A percentile compares a stretch with the other conserved stretches of the same genome.
These are phyloP conservation scores for Leccinum subrobustum DNA, from an alignment of 1,284 basidiomycete species.

Conservation along the genomic window DNA sequence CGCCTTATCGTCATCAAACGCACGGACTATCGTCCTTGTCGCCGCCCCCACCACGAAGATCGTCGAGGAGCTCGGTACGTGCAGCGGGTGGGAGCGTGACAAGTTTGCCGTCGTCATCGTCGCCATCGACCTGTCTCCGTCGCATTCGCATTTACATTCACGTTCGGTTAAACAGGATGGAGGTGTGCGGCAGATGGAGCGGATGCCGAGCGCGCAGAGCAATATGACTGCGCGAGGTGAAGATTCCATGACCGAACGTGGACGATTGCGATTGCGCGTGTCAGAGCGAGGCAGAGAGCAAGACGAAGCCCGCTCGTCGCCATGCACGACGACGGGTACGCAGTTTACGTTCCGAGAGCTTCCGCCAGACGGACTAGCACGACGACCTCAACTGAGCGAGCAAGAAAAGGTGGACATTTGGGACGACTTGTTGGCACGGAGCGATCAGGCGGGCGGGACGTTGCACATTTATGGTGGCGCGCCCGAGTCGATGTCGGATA, in stretches of 20 bases:
- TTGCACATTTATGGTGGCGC: slow-evolving; percentile 47
- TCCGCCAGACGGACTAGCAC: slow-evolving; percentile 20
- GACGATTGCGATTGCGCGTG: neutral
- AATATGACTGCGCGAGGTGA: slow-evolving; percentile 29
- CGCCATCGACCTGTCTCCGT: neutral
- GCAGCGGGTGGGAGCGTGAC: slow-evolving; percentile 3
- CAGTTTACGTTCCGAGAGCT: slow-evolving; percentile 53
- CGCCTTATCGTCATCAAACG: slow-evolving; percentile 9
- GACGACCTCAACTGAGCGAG: slow-evolving; percentile 47
- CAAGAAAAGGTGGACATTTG: slow-evolving; percentile 68
- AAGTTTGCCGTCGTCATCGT: slow-evolving; percentile 3
- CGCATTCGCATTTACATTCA: neutral
- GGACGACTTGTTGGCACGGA: slow-evolving; percentile 63
- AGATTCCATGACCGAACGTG: neutral
- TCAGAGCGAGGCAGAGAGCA: neutral
- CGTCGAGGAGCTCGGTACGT: slow-evolving; percentile 9
- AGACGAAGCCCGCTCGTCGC: neutral
- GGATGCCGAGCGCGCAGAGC: slow-evolving; percentile 30
- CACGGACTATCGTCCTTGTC: neutral
- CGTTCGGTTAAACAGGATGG: slow-evolving; percentile 15
- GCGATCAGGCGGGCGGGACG: slow-evolving; percentile 67
- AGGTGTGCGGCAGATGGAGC: slow-evolving; percentile 16
- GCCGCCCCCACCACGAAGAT: slow-evolving; percentile 29
- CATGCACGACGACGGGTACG: slow-evolving; percentile 17
- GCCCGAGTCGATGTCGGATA: slow-evolving; percentile 43